Base-by-base conservation (phyloP, 352 stramenopile species). In the Phytophthora syringae region DNA sequence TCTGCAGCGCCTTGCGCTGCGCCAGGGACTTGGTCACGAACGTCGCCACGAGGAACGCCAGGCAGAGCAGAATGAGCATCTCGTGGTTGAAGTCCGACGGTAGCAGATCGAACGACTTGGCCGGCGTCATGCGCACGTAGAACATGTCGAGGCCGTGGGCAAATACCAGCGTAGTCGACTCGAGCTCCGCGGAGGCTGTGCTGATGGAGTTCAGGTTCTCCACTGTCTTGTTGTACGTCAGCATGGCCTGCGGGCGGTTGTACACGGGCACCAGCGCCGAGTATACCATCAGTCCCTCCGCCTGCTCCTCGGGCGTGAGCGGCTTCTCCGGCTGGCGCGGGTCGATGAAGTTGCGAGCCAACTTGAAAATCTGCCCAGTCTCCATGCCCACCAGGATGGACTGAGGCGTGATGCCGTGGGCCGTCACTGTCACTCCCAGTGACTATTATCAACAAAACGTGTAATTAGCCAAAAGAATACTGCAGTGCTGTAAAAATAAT, bases 41-140 rank as follows among this genome's bases (percentile, higher is more conserved):
- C 4, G 88, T 93, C 24, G 74, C 86, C 20, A 82, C 78, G 45
- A 97, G 69, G 55, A 99, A 90, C 28, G 79, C 93, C 39, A 95
- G 61, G 48, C 96, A 92, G 34, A 98, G 77, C 27, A 97, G 65
- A 24, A 97, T 84, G n/a, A 99, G 77, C 66, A 98, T 84, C 66
- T 92, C 81, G 62, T 95, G 89, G 72, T 98, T 98, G 70, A 99
- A 99, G 76, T 98, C 95, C 44, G 97, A 95, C 6, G 96, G 93
- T 22, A 99, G 79, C 50, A 98, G 77, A 70, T 99, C 97, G 61
- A 99, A 99, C 51, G 92, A 93, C 52, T 97, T 97, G 20, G 93
- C 95, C 2, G 97, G 97, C 13, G 93, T 92, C 30, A 98, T 83
- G 55, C 94, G 87, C 16, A 93, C 79, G 82, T 98, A 98, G 76